Evolutionary conservation across 1,284 basidiomycete genomes (phyloP).

Genomic region (Schizopora paradoxa): DNA sequence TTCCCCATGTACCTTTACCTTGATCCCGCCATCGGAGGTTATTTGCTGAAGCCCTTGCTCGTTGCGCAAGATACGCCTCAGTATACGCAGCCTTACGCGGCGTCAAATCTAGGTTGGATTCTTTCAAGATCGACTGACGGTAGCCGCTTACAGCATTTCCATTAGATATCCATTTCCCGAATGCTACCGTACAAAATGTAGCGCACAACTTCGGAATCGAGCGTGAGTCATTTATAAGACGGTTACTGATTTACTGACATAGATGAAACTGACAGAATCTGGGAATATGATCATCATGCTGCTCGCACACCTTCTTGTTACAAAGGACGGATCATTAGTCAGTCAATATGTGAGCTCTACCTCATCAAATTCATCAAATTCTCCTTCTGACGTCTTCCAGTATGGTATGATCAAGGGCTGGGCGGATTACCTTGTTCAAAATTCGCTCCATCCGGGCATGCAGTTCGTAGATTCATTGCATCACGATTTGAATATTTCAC

Average conservation of each 20-base stretch:
- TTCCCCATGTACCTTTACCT: slow-evolving; percentile 43
- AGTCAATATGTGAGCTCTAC: slow-evolving; percentile 12
- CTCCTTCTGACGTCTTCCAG: slow-evolving; percentile 35
- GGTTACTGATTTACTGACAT: not conserved
- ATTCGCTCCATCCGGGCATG: slow-evolving; percentile 30
- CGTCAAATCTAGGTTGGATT: slow-evolving; percentile 34
- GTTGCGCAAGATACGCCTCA: slow-evolving; percentile 32
- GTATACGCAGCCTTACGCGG: slow-evolving; percentile 30
- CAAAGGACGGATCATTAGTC: slow-evolving; percentile 31
- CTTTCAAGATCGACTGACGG: not conserved
- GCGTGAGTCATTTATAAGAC: no score
- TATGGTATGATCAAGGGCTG: slow-evolving; percentile 37
- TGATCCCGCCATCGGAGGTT: slow-evolving; percentile 35
- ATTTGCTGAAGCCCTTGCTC: slow-evolving; percentile 40
- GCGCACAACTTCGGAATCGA: slow-evolving; percentile 25
- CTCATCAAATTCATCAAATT: slow-evolving; percentile 18
- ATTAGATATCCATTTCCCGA: no score
- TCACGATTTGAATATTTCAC: not conserved
- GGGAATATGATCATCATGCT: slow-evolving; percentile 40
- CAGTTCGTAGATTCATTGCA: slow-evolving; percentile 28
- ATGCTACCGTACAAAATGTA: slow-evolving; percentile 21
- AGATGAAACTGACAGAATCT: slow-evolving; percentile 30
- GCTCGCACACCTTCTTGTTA: slow-evolving; percentile 32
- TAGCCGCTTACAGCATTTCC: slow-evolving; percentile 15
- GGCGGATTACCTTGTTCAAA: slow-evolving; percentile 33